Base-by-base conservation (phyloP, 495 filamentous ascomycete species). In the Umbilicaria muhlenbergii region DNA sequence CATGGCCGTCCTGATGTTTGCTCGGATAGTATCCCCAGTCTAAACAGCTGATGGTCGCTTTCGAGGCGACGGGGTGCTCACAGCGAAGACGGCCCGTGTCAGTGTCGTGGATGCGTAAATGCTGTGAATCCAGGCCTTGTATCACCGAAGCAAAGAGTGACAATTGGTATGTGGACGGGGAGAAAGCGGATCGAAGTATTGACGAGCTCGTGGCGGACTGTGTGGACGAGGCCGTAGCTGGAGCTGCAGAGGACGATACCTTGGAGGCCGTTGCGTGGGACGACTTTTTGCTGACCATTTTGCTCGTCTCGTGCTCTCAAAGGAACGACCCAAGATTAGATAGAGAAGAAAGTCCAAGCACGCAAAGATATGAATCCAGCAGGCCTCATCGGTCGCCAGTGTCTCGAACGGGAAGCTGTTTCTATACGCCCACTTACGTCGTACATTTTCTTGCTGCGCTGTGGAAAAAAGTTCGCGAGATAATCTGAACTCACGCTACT, bases 121-220 rank as follows among this genome's bases (percentile, higher is more conserved):
- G 70, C 47, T 77, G 71, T 21, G 66, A 67, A 60, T 71, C 74
- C 16, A 78, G 64, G 4, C 70, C 71, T 45, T 74, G 73, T 42
- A 77, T 71, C 28, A 73, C 65, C 16, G 74, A 78, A 15, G 74
- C 74, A 54, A 76, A 78, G 11, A 77, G 62, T 11, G 71, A 63
- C 49, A 75, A 63, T 58, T 73, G 69, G 32, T 70, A 74, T 34
- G 63, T 59, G 5, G 71, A 67, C 7, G 74, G 74, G 1, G 70
- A 68, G 56, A 77, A 78, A 3, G 70, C 65, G 32, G 70, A 64
- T 51, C 58, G 64, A 36, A 72, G 48, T 12, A 73, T 68, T 6
- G 69, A 73, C 11, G 69, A 70, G 51, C 64, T 69, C 51, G 52
- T 65, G 39, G 58, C 58, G 14, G 56, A 56, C 39, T 60, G 48